phyloP scores from a whole-genome alignment of 2,329 filamentous ascomycete species.

The Plenodomus lindquistii region DNA sequence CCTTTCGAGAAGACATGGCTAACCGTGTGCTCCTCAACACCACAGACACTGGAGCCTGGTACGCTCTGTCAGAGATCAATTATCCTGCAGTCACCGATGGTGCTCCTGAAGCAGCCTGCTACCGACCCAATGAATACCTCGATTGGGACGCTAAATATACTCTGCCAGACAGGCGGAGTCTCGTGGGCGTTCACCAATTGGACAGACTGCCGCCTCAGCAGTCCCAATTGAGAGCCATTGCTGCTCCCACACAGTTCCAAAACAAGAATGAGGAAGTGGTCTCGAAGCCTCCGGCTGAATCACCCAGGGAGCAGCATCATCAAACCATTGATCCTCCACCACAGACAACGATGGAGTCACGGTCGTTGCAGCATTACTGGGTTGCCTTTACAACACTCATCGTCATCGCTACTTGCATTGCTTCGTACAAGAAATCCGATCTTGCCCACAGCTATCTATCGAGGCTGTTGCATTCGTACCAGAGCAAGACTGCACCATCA shows the following conservation, averaged over 20 bases:
- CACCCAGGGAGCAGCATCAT: slow-evolving; percentile 18
- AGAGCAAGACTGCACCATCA: slow-evolving; percentile 10
- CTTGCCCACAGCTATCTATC: slow-evolving; percentile 19
- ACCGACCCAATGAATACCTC: slow-evolving; percentile 44
- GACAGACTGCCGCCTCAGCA: slow-evolving; percentile 26
- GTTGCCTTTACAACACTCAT: slow-evolving; percentile 12
- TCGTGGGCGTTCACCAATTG: slow-evolving; percentile 47
- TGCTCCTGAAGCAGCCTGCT: slow-evolving; percentile 61
- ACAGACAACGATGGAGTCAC: slow-evolving; percentile 15
- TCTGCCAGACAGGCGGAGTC: slow-evolving; percentile 37
- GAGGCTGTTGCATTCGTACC: slow-evolving; percentile 13
- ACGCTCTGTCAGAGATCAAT: slow-evolving; percentile 81
- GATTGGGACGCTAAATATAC: slow-evolving; percentile 32
- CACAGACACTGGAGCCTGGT: slow-evolving; percentile 87
- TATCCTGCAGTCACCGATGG: slow-evolving; percentile 84
- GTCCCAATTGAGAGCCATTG: slow-evolving; percentile 27
- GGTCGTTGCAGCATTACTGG: slow-evolving; percentile 9
- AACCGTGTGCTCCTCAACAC: slow-evolving; percentile 77
- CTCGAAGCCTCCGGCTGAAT: slow-evolving; percentile 24
- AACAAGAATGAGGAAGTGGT: slow-evolving; percentile 23
- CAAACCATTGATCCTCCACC: slow-evolving; percentile 26
- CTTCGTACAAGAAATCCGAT: slow-evolving; percentile 18
- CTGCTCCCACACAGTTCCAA: slow-evolving; percentile 28
- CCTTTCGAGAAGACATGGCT: slow-evolving; percentile 45
- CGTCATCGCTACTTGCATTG: slow-evolving; percentile 16